These are phyloP conservation scores for Penicillium fimorum DNA, from an alignment of 495 filamentous ascomycete species.

Conservation along the genomic window DNA sequence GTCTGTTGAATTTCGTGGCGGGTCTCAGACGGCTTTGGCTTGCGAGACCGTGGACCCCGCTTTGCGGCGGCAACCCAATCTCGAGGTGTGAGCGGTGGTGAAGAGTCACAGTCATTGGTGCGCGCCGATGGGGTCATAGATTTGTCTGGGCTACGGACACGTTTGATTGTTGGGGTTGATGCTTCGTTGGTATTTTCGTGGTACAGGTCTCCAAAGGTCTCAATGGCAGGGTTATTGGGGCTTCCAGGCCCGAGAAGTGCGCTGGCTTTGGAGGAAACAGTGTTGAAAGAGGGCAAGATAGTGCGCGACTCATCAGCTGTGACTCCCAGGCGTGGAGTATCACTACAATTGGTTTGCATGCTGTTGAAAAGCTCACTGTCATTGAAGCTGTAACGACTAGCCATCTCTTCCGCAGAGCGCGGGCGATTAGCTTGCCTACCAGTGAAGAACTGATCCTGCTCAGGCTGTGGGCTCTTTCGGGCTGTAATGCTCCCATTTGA, in stretches of 20 bases:
- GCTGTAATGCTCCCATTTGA: conserved; percentile 35
- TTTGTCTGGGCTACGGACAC: conserved; percentile 24
- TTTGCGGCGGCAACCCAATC: conserved; percentile 48
- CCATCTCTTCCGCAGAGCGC: conserved; percentile 38
- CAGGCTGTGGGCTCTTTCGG: conserved; percentile 22
- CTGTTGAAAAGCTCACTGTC: conserved; percentile 31
- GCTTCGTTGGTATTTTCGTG: conserved; percentile 21
- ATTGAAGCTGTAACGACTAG: conserved; percentile 29
- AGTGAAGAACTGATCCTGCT: conserved; percentile 20
- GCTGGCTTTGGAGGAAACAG: conserved; percentile 29
- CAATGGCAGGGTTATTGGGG: conserved; percentile 25
- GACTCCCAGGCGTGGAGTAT: conserved; percentile 27
- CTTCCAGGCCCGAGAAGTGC: conserved; percentile 28
- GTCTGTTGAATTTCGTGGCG: conserved; percentile 12
- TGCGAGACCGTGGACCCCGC: conserved; percentile 24
- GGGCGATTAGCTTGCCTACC: conserved; percentile 28
- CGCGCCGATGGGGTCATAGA: conserved; percentile 9
- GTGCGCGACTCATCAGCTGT: conserved; percentile 28
- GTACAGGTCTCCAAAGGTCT: conserved; percentile 23
- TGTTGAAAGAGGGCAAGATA: conserved; percentile 35
- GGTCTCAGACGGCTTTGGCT: conserved; percentile 9
- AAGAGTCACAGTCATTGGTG: conserved; percentile 13
- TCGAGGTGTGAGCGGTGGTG: conserved; percentile 39
- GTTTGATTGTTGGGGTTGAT: conserved; percentile 25
- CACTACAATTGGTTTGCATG: conserved; percentile 34